A percentile compares a stretch with the other conserved stretches of the same genome.
Evolutionary conservation across 73 alveolate genomes (phyloP).

Genomic region (Paramecium biaurelia): DNA sequence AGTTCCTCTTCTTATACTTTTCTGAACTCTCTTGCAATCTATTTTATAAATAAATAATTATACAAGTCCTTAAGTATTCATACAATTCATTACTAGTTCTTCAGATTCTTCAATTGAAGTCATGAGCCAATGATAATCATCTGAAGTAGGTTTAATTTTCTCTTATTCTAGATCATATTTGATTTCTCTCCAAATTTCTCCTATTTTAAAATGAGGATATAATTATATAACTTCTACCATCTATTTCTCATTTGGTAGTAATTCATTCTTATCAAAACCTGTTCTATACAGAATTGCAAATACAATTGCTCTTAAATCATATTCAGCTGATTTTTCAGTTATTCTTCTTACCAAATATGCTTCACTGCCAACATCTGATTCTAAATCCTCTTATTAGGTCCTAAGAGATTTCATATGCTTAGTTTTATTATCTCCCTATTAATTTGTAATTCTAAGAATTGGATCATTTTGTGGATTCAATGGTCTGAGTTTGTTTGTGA

Average conservation of each 20-base stretch:
- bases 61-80: conserved; percentile 80
- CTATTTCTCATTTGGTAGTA: conserved; percentile 89
- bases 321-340: conserved; percentile 74
- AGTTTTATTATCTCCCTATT: conserved; percentile 57
- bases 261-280: conserved; percentile 92
- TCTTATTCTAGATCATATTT: conserved; percentile 86
- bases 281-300: conserved; percentile 89
- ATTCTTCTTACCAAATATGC: conserved; percentile 63
- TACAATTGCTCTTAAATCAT: conserved; percentile 94
- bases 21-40: conserved; percentile 70
- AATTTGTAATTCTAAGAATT: not conserved
- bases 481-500: conserved; percentile 82
- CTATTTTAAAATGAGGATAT: conserved; percentile 94
- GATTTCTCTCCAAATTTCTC: conserved; percentile 96
- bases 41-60: not conserved
- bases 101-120: conserved; percentile 92
- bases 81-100: conserved; percentile 88
- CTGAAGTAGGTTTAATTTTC: conserved; percentile 89
- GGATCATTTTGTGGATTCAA: conserved; percentile 80
- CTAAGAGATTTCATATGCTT: conserved; percentile 75
- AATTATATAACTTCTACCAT: conserved; percentile 92
- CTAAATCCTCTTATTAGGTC: conserved; percentile 50
- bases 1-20: conserved; percentile 63
- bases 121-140: conserved; percentile 94
- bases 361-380: conserved; percentile 64